Conservation (phyloP, 2,329 filamentous ascomycete species). For the Ophiostoma pallidulum region DNA sequence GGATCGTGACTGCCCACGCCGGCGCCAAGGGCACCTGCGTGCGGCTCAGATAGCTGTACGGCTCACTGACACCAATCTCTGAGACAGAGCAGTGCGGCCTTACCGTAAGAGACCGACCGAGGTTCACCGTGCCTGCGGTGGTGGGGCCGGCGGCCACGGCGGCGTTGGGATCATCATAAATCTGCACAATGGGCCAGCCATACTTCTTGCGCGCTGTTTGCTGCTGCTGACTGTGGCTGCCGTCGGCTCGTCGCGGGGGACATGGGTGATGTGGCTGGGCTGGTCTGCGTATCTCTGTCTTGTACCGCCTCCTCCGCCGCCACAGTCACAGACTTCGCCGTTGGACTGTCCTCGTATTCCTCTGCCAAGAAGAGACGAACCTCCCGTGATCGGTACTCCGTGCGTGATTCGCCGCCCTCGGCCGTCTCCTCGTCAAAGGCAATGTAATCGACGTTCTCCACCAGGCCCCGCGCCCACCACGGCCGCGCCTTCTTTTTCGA, state of each 20-base stretch:
- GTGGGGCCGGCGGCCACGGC: too few species aligned
- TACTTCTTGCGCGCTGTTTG: neutral
- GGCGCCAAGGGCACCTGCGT: constrained; percentile 52
- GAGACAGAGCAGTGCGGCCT: constrained; percentile 39
- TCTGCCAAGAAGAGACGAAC: constrained; percentile 24
- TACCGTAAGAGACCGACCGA: constrained; percentile 38
- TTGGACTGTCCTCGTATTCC: too few species aligned
- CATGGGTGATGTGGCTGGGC: constrained; percentile 20
- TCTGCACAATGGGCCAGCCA: constrained; percentile 11
- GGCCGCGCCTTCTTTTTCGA: neutral
- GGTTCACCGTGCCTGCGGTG: too few species aligned
- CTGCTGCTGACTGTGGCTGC: constrained; percentile 15
- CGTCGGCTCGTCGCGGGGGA: too few species aligned
- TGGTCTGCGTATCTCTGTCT: too few species aligned
- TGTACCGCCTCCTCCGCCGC: too few species aligned
- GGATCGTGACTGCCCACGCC: constrained; percentile 55
- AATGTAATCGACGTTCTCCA: neutral
- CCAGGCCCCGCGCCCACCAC: neutral
- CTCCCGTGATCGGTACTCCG: neutral
- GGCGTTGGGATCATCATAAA: constrained; percentile 37
- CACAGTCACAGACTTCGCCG: too few species aligned
- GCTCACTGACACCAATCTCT: constrained; percentile 34
- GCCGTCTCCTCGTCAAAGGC: neutral
- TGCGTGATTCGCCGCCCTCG: neutral
- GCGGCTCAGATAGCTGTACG: constrained; percentile 40